These are phyloP conservation scores for Globisporangium cylindrosporum DNA, from an alignment of 352 stramenopile species.

Conservation along the genomic window DNA sequence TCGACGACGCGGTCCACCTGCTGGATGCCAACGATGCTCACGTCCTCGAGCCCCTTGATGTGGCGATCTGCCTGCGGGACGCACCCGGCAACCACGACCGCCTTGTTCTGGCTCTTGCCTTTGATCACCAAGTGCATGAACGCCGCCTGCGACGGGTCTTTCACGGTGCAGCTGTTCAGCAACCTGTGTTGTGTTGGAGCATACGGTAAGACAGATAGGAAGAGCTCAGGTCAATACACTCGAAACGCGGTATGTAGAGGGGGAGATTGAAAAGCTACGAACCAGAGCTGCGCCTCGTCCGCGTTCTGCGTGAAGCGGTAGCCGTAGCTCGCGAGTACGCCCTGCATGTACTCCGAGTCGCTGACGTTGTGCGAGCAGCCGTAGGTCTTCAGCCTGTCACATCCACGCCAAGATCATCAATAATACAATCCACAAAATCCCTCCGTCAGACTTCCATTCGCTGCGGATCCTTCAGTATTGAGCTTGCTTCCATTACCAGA, in stretches of 20 bases:
- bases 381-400: slow-evolving; percentile 84
- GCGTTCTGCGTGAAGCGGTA: slow-evolving; percentile 81
- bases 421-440: neutral
- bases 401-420: neutral
- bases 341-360: slow-evolving; percentile 94
- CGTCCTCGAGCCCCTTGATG: slow-evolving; percentile 74
- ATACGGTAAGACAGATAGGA: neutral
- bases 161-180: slow-evolving; percentile 93
- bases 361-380: slow-evolving; percentile 92
- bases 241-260: neutral
- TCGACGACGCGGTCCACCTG: slow-evolving; percentile 91
- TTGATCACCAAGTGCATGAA: slow-evolving; percentile 90
- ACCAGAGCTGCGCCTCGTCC: slow-evolving; percentile 83
- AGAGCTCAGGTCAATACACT: neutral
- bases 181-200: slow-evolving; percentile 31
- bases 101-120: slow-evolving; percentile 72
- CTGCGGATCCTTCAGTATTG: neutral
- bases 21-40: slow-evolving; percentile 89
- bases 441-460: neutral
- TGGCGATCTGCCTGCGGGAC: slow-evolving; percentile 89
- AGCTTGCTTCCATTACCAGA: slow-evolving; percentile 36
- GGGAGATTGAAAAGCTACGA: neutral
- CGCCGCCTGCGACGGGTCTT: slow-evolving; percentile 88
- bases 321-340: slow-evolving; percentile 86
- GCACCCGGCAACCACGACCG: slow-evolving; percentile 89